These are phyloP conservation scores for Pseudogymnoascus sp. DNA, from an alignment of 2,329 filamentous ascomycete genomes.

Conservation along the genomic window DNA sequence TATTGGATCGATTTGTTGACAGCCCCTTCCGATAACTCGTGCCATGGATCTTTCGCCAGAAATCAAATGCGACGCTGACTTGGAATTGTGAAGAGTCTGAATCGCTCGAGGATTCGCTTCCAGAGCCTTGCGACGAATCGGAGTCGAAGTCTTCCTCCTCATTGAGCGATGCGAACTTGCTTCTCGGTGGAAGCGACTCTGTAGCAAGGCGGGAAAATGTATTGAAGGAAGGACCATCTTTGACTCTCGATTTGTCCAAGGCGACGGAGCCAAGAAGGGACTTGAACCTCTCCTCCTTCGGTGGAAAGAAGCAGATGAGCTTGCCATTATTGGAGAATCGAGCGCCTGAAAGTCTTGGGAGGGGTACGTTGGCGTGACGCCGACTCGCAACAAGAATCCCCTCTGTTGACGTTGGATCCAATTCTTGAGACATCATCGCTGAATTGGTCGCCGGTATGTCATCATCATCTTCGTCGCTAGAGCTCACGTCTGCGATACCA, in stretches of 20 bases:
- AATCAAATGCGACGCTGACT: conserved; percentile 18
- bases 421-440: conserved; percentile 53
- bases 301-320: conserved; percentile 60
- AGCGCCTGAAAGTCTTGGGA: conserved; percentile 50
- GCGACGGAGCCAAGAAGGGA: conserved; percentile 39
- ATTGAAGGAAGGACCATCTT: conserved; percentile 49
- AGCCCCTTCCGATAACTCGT: conserved; percentile 21
- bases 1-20: conserved; percentile 26
- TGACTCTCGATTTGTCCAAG: conserved; percentile 36
- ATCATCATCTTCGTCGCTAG: conserved; percentile 69
- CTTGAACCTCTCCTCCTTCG: conserved; percentile 48
- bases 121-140: conserved; percentile 27
- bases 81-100: conserved; percentile 27
- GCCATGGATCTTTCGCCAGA: conserved; percentile 21
- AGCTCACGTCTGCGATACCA: conserved; percentile 63
- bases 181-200: conserved; percentile 37
- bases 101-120: conserved; percentile 25
- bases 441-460: conserved; percentile 27
- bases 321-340: conserved; percentile 54
- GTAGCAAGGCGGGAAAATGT: conserved; percentile 52
- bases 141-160: conserved; percentile 29
- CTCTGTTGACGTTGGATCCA: conserved; percentile 44
- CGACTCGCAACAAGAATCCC: conserved; percentile 43
- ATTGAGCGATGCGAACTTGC: conserved; percentile 25
- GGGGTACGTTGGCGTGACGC: conserved; percentile 44